Conservation (phyloP, 805 yeast species). For the Barnettozyma californica region DNA sequence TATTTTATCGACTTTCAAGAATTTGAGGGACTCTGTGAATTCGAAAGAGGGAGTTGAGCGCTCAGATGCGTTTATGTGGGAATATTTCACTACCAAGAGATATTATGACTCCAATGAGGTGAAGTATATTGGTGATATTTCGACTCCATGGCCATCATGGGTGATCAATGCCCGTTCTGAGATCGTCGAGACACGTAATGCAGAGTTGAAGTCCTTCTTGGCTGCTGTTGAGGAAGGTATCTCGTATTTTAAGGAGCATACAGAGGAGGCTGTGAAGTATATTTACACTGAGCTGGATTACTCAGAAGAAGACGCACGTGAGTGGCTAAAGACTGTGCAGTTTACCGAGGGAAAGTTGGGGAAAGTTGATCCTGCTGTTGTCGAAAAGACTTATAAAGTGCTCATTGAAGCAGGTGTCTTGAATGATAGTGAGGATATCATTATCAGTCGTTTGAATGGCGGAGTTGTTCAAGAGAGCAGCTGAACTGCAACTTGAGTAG, state of each 20-base stretch:
- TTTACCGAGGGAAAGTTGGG: slow-evolving; percentile 43
- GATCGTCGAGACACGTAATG: slow-evolving; percentile 28
- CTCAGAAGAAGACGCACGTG: slow-evolving; percentile 66
- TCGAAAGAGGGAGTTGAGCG: slow-evolving; percentile 35
- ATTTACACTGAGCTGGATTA: slow-evolving; percentile 71
- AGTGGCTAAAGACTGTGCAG: slow-evolving; percentile 76
- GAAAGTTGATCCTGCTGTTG: slow-evolving; percentile 37
- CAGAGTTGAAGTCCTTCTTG: slow-evolving; percentile 37
- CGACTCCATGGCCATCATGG: slow-evolving; percentile 98
- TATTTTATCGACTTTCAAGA: slow-evolving; percentile 61
- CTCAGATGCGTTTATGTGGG: slow-evolving; percentile 94
- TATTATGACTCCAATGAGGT: slow-evolving; percentile 79
- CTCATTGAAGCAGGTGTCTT: slow-evolving; percentile 61
- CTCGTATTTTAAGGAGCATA: slow-evolving; percentile 51
- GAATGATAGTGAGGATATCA: slow-evolving; percentile 31
- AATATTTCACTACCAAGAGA: slow-evolving; percentile 80
- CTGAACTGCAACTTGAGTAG: not conserved
- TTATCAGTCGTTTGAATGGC: slow-evolving; percentile 19
- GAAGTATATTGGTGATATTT: slow-evolving; percentile 78
- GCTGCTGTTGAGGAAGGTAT: slow-evolving; percentile 62
- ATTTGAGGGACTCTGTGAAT: slow-evolving; percentile 78
- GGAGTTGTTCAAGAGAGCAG: slow-evolving; percentile 1
- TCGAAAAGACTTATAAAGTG: slow-evolving; percentile 53
- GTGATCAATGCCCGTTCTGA: slow-evolving; percentile 54
- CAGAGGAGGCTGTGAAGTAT: slow-evolving; percentile 59